Conservation (phyloP, 768 basidiomycete genomes). For the Lactarius vividus region DNA sequence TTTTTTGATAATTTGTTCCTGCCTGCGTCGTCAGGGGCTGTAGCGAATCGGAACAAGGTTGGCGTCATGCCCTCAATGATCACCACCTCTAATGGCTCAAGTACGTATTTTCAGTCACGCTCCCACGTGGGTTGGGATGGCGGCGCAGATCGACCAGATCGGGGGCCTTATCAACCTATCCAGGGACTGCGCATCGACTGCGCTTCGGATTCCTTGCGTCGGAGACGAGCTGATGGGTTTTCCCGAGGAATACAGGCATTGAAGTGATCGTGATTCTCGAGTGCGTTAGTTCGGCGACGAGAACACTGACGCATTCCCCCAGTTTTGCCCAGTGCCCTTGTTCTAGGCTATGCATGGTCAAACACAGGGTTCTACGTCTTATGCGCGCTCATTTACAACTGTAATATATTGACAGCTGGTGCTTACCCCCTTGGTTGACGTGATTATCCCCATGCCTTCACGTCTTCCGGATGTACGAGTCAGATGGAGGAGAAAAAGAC, state of each 20-base stretch:
- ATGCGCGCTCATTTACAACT: background rate
- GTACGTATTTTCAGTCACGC: background rate
- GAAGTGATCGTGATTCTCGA: constrained; percentile 12
- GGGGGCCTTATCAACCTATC: constrained; percentile 25
- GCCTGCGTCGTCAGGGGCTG: constrained; percentile 15
- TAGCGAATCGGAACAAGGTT: constrained; percentile 3
- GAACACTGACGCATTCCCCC: constrained; percentile 7
- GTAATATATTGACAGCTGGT: background rate
- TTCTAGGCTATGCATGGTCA: constrained; percentile 1
- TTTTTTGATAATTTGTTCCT: background rate
- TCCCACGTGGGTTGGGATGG: constrained; percentile 5
- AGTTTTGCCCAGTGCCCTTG: constrained; percentile 12
- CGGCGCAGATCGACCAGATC: constrained; percentile 25
- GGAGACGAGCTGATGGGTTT: constrained; percentile 24
- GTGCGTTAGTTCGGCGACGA: background rate
- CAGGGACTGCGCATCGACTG: constrained; percentile 13
- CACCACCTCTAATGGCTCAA: background rate
- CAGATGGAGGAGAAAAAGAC: background rate
- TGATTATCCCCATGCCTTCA: constrained; percentile 17
- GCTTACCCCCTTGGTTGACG: constrained; percentile 12
- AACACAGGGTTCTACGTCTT: background rate
- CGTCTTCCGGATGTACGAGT: background rate
- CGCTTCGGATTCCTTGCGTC: constrained; percentile 19
- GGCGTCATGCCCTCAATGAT: background rate
- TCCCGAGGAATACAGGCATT: constrained; percentile 14